These are phyloP conservation scores for Macrophomina tecta DNA, from an alignment of 2,329 filamentous ascomycete species.

Conservation along the genomic window DNA sequence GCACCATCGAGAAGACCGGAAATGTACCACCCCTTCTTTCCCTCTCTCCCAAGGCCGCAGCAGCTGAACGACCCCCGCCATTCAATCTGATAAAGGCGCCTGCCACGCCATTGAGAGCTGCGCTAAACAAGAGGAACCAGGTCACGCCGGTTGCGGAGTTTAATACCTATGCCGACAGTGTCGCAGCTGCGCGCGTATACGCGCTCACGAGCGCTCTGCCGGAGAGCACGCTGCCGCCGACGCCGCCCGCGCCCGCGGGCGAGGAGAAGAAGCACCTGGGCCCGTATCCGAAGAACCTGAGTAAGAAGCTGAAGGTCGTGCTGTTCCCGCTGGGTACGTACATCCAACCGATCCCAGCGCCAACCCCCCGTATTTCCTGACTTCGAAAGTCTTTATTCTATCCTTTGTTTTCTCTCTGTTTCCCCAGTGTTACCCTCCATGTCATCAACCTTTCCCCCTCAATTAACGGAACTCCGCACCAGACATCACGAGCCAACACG, in stretches of 20 bases:
- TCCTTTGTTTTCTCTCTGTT: too few relatives aligned
- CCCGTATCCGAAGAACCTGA: conserved; percentile 51
- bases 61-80: conserved; percentile 39
- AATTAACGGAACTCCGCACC: neutral
- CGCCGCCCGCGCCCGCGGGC: conserved; percentile 51
- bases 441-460: too few relatives aligned
- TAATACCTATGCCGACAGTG: conserved; percentile 85
- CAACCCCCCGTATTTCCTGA: neutral
- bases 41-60: conserved; percentile 35
- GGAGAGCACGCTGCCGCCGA: conserved; percentile 77
- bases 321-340: conserved; percentile 53
- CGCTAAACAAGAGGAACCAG: conserved; percentile 48
- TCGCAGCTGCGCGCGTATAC: conserved; percentile 56
- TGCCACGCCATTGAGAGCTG: conserved; percentile 39
- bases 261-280: conserved; percentile 36
- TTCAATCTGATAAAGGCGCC: conserved; percentile 49
- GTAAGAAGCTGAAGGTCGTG: conserved; percentile 50
- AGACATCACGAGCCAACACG: conserved; percentile 55
- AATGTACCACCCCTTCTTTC: conserved; percentile 60
- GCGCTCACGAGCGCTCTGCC: conserved; percentile 64
- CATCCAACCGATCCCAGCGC: neutral
- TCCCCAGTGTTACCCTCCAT: too few relatives aligned
- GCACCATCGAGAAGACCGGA: conserved; percentile 77
- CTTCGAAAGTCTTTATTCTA: too few relatives aligned
- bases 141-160: conserved; percentile 86